A percentile compares a stretch with the other conserved stretches of the same genome.
These are phyloP conservation scores for Aspergillus felis DNA, from an alignment of 2,329 filamentous ascomycete genomes.

Conservation along the genomic window DNA sequence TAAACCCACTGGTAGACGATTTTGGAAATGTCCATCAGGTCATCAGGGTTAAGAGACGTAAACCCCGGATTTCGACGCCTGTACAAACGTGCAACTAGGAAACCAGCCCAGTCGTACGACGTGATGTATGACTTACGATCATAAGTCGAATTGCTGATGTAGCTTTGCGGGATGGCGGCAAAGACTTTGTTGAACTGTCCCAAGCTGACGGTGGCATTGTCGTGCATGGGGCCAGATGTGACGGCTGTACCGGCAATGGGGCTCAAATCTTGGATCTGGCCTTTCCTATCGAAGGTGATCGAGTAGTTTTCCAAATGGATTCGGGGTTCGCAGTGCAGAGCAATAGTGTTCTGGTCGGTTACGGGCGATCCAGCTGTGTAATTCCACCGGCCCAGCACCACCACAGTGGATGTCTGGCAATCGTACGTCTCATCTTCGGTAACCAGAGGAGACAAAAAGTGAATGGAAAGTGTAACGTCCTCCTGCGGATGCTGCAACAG, in stretches of 20 bases:
- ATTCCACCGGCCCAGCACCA: constrained; percentile 32
- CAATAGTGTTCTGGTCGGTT: constrained; percentile 27
- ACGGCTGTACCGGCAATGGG: constrained; percentile 18
- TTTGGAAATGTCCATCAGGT: constrained; percentile 23
- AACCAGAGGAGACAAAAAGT: constrained; percentile 28
- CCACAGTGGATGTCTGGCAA: constrained; percentile 30
- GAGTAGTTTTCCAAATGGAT: constrained; percentile 21
- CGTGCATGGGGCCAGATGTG: constrained; percentile 24
- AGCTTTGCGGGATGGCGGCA: constrained; percentile 31
- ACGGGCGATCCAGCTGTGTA: constrained; percentile 22
- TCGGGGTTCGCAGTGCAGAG: constrained; percentile 29
- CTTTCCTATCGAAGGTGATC: constrained; percentile 26
- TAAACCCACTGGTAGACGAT: constrained; percentile 34
- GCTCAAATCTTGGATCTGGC: constrained; percentile 21
- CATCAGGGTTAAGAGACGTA: constrained; percentile 18
- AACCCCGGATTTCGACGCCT: constrained; percentile 22
- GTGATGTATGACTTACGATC: constrained; percentile 20
- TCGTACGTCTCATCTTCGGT: constrained; percentile 14
- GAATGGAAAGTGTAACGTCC: constrained; percentile 28
- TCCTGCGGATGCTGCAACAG: constrained; percentile 17
- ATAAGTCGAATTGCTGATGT: constrained; percentile 20
- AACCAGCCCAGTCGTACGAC: constrained; percentile 34
- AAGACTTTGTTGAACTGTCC: constrained; percentile 36
- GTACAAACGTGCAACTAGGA: constrained; percentile 31
- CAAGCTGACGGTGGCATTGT: constrained; percentile 31